Evolutionary conservation across 257 asterid genomes (phyloP), one percentile per base, ranked within the genome.

Genomic region (Scutellaria barbata): DNA sequence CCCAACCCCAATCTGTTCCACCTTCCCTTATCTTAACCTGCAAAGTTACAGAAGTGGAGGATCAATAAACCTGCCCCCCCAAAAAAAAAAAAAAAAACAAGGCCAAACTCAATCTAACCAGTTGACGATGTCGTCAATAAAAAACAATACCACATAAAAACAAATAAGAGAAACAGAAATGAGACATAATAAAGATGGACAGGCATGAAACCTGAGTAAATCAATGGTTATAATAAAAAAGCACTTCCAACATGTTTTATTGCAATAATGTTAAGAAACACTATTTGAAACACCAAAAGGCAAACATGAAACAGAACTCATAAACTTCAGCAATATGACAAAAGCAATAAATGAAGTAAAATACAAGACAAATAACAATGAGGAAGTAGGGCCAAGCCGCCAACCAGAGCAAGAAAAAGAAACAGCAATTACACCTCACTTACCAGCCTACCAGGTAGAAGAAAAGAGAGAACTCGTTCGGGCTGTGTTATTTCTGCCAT

Each of bases 1-100:
- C 98, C 99, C 99, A 95, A 68, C 99, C 99, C 99, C 99, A 95
- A 82, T 95, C 96, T 37, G 88, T 95, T 73, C 92, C 96, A 52
- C 98, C 96, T 82, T 92, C 98, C 74, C 95, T 89, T 61, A 95
- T 89, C 83, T 85, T 95, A 43, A 95, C 89, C 98, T 94, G 87
- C 64, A 72, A 74, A 42, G 76, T 52, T 25, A 65, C 73, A 78
- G 35, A 68, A 75, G 75, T 74, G 54, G 25, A 50, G 61, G 30
- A 33, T 56, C 37, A 65, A 54, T 48, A 17, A 45, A 47, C 30
- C n/a, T n/a, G n/a, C n/a, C 48, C 48, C 10, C 10, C 3, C 25
- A 7, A 14, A 43, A 33, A 53, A 17, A 10, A 7, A 14, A 43
- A 33, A 53, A 17, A 10, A 59, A 50, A 17, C 10, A 67, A 50